phyloP scores from a whole-genome alignment of 306 rosid species.

The Sechiopsis laciniata region DNA sequence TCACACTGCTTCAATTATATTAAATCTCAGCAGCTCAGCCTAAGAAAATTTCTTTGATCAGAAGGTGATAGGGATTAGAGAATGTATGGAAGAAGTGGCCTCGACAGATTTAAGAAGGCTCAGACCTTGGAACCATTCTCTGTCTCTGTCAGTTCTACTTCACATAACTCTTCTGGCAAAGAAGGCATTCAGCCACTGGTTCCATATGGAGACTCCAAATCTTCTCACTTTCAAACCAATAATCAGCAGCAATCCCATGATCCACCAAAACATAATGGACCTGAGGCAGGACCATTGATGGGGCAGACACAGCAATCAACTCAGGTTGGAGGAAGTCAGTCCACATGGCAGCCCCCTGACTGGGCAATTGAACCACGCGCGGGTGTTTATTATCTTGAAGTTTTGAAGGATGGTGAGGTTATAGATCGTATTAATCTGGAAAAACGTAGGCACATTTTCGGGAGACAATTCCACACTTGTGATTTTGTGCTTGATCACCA shows the following conservation, averaged over 20 bases:
- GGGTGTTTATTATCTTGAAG: constrained; percentile 76
- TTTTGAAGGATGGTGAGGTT: constrained; percentile 80
- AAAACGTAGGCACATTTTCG: constrained; percentile 61
- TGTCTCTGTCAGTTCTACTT: constrained; percentile 40
- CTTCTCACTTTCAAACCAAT: constrained; percentile 27
- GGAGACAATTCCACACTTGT: constrained; percentile 77
- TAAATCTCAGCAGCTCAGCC: not conserved
- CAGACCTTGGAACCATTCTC: constrained; percentile 84
- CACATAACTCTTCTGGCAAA: constrained; percentile 37
- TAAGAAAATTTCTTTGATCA: constrained; percentile 5
- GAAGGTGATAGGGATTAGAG: constrained; percentile 28
- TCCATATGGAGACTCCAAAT: constrained; percentile 33
- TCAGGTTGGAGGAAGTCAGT: constrained; percentile 83
- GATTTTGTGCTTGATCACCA: constrained; percentile 93
- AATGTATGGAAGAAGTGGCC: constrained; percentile 92
- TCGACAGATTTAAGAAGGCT: constrained; percentile 92
- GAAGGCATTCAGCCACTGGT: constrained; percentile 34
- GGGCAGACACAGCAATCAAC: constrained; percentile 58
- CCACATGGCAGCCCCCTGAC: constrained; percentile 92
- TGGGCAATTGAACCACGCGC: constrained; percentile 94
- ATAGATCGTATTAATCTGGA: constrained; percentile 66
- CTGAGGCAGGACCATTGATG: constrained; percentile 59
- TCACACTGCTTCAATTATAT: not conserved
- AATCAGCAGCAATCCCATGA: constrained; percentile 28
- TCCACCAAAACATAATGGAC: constrained; percentile 37